phyloP scores from a whole-genome alignment of 768 basidiomycete species.

The Lactarius tabidus region DNA sequence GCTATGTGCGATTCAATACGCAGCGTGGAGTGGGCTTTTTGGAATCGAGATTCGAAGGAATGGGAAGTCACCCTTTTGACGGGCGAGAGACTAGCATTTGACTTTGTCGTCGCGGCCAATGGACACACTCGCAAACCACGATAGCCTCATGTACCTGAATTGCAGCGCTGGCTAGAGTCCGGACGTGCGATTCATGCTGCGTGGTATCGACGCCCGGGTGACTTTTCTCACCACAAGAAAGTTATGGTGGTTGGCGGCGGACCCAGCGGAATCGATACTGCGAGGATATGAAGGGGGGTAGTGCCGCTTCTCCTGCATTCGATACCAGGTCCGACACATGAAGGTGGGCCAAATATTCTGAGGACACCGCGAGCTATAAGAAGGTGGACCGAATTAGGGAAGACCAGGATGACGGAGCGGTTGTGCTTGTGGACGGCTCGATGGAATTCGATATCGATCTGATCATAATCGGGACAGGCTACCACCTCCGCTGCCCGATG shows the following conservation, averaged over 20 bases:
- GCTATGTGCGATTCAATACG: constrained; percentile 61
- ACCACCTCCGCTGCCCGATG: constrained; percentile 48
- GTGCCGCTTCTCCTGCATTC: constrained; percentile 55
- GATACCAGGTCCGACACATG: constrained; percentile 36
- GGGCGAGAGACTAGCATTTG: constrained; percentile 41
- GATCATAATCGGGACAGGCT: constrained; percentile 76
- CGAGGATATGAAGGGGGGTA: constrained; percentile 47
- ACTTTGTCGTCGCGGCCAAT: constrained; percentile 69
- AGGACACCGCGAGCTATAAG: constrained; percentile 18
- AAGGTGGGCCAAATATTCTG: constrained; percentile 28
- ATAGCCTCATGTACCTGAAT: constrained; percentile 56
- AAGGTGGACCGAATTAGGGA: constrained; percentile 39
- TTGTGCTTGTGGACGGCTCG: constrained; percentile 57
- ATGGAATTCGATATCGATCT: constrained; percentile 52
- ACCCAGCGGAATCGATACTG: constrained; percentile 70
- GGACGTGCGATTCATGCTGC: constrained; percentile 60
- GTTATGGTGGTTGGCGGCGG: constrained; percentile 47
- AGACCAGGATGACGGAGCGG: constrained; percentile 42
- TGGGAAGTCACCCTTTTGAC: constrained; percentile 51
- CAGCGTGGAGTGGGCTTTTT: constrained; percentile 46
- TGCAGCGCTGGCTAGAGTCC: constrained; percentile 51
- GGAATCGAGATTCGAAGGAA: constrained; percentile 32
- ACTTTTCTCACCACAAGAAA: constrained; percentile 32
- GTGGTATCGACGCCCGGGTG: constrained; percentile 56
- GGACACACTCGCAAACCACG: constrained; percentile 69